Conservation (phyloP, 225 moss, liverwort and hornwort species). For the Takakia lepidozioides region DNA sequence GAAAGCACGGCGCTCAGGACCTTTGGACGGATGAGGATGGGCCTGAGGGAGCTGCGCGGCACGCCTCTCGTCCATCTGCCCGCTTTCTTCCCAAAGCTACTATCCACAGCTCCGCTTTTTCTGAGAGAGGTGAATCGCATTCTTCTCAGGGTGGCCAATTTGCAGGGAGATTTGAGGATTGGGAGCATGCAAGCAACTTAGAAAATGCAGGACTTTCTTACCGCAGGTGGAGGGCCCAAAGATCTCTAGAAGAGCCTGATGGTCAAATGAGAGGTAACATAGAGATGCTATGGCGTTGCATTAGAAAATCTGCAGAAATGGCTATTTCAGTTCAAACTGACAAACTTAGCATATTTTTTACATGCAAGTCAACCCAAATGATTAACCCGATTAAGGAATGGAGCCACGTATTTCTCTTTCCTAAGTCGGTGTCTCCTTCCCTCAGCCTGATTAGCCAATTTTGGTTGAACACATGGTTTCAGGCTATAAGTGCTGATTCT, state of each 20-base stretch:
- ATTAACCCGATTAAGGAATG: too few relatives aligned
- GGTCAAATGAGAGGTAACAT: background rate
- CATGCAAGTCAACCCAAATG: too few relatives aligned
- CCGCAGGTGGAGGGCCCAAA: background rate
- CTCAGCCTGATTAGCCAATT: background rate
- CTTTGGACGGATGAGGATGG: conserved; percentile 86
- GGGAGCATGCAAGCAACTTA: too few relatives aligned
- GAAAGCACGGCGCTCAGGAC: conserved; percentile 67
- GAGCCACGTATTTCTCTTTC: background rate
- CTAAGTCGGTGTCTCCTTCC: background rate
- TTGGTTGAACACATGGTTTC: background rate
- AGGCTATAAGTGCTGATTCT: too few relatives aligned
- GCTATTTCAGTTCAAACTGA: background rate
- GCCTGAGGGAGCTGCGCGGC: conserved; percentile 22
- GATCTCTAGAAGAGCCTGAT: background rate
- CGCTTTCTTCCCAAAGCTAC: conserved; percentile 42
- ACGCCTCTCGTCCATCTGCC: conserved; percentile 41
- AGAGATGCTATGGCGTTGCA: background rate
- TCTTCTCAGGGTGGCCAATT: conserved; percentile 12
- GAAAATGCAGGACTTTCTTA: too few relatives aligned
- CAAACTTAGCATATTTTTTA: too few relatives aligned
- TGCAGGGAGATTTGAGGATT: background rate
- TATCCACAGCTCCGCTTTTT: conserved; percentile 19
- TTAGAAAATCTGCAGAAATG: background rate
- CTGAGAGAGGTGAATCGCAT: conserved; percentile 18